Evolutionary conservation across 2,329 filamentous ascomycete genomes (phyloP), one percentile per base, ranked within the genome.

Genomic region (Xylariaceae sp.): DNA sequence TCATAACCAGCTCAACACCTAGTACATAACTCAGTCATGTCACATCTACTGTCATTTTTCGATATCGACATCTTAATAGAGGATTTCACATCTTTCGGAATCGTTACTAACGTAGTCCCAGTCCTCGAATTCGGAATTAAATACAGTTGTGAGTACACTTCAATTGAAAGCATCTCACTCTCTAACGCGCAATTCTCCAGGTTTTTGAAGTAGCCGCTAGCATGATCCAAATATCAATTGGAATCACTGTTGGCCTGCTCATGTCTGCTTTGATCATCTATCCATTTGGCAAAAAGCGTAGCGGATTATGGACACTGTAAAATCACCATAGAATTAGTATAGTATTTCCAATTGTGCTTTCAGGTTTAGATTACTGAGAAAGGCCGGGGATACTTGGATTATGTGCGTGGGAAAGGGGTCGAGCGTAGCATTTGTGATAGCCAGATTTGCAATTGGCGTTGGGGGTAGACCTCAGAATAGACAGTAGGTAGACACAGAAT

Each of bases 171-270:
- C 6, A 22, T 47, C 10, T 12, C 40, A 30, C 2, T 44, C 19
- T 31, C 44, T 51, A 45, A 52, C 38, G 14, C n/a, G 15, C 10
- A 19, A 27, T 3, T 32, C 6, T 32, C 6, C 45, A 60, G 58
- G 54, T 60, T 14, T 80, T 82, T 53, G 76, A 74, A 9, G 76
- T 83, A 5, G 66, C 81, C 27, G 72, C 79, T 36, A 79, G 75
- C 51, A 80, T 83, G 47, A 76, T 84, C 17, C 79, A 84, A 61
- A 76, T 83, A 1, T 77, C 80, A 6, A 81, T 83, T 48, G 79
- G 80, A 33, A 80, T 83, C 51, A 81, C 78, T n/a, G 80, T 83
- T 2, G 81, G 81, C 11, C 58, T 84, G 22, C 81, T 78, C 51
- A 68, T 82, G 59, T 80, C 78, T 47, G 77, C 77, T 6, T 60